Conservation (phyloP, 2,329 filamentous ascomycete species). For the Arthrinium phaeospermum region DNA sequence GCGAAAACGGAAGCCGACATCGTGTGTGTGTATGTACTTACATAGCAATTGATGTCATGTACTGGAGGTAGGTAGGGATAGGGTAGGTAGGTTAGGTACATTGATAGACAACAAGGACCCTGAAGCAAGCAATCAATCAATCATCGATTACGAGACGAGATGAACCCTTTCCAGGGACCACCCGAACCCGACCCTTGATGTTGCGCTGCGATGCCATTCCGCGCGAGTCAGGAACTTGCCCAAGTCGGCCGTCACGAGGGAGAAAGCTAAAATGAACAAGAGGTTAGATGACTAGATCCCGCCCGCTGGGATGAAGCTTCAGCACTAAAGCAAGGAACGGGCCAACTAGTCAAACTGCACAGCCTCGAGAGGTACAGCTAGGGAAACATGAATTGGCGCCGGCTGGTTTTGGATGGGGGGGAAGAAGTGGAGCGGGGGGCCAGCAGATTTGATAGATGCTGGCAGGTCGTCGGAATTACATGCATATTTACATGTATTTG, state of each 20-base stretch:
- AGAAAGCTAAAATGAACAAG: not conserved
- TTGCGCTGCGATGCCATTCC: not conserved
- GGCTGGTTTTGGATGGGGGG: not conserved
- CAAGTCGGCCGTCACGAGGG: not conserved
- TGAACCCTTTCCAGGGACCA: not conserved
- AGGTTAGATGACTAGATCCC: constrained; percentile 10
- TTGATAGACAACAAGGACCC: not conserved
- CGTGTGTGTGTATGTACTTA: not conserved
- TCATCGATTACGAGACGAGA: not conserved
- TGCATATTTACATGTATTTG: not conserved
- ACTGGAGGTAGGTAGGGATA: not conserved
- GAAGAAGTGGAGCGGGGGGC: not conserved
- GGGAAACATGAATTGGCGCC: not conserved
- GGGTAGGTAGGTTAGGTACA: not conserved
- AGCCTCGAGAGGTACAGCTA: not conserved
- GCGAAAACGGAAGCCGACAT: not conserved
- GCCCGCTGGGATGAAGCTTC: constrained; percentile 1
- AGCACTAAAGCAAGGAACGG: constrained; percentile 10
- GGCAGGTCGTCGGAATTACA: not conserved
- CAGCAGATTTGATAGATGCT: not conserved
- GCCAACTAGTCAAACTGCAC: constrained; percentile 8
- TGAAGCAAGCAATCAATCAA: not conserved
- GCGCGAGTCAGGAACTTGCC: not conserved
- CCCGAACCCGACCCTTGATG: not conserved
- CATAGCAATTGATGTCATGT: not conserved